Conservation (phyloP, 768 basidiomycete genomes). For the Pilatotrama ljubarskyi region DNA sequence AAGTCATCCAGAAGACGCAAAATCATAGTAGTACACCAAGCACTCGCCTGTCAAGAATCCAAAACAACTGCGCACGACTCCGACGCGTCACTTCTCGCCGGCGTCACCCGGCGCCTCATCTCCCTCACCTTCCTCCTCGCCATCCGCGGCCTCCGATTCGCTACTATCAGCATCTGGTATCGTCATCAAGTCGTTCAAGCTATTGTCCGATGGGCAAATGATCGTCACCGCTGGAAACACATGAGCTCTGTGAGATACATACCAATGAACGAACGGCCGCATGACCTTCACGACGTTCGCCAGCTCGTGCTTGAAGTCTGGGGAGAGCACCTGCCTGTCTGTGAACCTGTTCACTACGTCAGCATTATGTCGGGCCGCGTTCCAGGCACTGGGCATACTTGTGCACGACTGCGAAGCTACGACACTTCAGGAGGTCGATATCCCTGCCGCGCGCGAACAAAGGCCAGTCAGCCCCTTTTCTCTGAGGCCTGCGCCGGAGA, state of each 20-base stretch:
- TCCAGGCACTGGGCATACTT: conserved; percentile 38
- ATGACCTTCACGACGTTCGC: conserved; percentile 53
- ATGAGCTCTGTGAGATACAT: too few relatives aligned
- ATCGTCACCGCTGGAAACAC: too few relatives aligned
- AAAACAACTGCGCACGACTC: too few relatives aligned
- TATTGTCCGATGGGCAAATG: conserved; percentile 34
- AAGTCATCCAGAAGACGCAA: too few relatives aligned
- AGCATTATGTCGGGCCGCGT: neutral
- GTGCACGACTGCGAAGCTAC: conserved; percentile 70
- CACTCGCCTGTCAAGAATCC: too few relatives aligned
- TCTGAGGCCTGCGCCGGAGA: neutral
- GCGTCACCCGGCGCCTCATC: conserved; percentile 17
- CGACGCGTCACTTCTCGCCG: neutral
- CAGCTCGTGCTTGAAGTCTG: conserved; percentile 66
- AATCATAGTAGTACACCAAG: too few relatives aligned
- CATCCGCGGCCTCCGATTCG: conserved; percentile 26
- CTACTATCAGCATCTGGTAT: conserved; percentile 39
- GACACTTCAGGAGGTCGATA: conserved; percentile 88
- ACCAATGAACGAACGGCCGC: conserved; percentile 82
- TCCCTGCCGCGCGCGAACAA: conserved; percentile 65
- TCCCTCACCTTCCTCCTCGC: conserved; percentile 5
- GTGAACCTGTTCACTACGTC: conserved; percentile 50
- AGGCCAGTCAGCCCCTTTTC: neutral
- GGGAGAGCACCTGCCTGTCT: conserved; percentile 69
- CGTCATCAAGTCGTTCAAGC: conserved; percentile 75